Base-by-base conservation (phyloP, 1,139 yeast species). In the Diutina siamensis region DNA sequence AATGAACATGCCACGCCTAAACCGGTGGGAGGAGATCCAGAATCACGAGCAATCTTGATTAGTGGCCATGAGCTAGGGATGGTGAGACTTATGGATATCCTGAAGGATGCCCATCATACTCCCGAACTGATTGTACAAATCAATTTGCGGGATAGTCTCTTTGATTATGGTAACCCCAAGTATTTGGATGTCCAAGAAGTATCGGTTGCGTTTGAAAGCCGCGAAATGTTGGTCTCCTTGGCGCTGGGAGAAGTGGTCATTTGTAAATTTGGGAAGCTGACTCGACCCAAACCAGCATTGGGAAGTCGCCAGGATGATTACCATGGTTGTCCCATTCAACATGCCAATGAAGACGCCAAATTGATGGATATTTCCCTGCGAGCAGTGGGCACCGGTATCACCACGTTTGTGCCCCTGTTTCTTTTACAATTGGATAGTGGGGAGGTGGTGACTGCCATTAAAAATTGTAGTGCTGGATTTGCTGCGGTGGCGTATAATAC, bases 31-130 rank as follows among this genome's bases (percentile, higher is more conserved):
- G 65, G 71, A 9, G 76, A 72, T 52, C 84, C 78, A 45, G 67
- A 70, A 9, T 52, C 51, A 40, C 74, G 92, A 35, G 74, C 78
- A 33, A 83, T 87, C 2, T 61, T 83, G 44, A 74, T 84, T 2
- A 78, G 95, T 0, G 97, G 97, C 1, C 97, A 87, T 59, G 74
- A 74, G 34, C 80, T 82, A 55, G 97, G 97, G 0, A 70, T 77
- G 20, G 78, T 92, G 0, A 72, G 94, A 51, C 60, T 92, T 19
- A 80, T 86, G 73, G 96, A 89, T 60, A 81, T 88, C 1, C 79
- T 95, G 0, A 78, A 81, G 50, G 85, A 84, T 25, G 95, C 85
- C 53, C 64, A 78, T 17, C 82, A 74, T 49, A 87, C 81, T 45
- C 67, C 76, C n/a, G 72, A 65, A 49, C 59, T 58, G 22, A 54